phyloP scores from a whole-genome alignment of 345 rosid genomes.

The Psidium friedrichsthalianum region DNA sequence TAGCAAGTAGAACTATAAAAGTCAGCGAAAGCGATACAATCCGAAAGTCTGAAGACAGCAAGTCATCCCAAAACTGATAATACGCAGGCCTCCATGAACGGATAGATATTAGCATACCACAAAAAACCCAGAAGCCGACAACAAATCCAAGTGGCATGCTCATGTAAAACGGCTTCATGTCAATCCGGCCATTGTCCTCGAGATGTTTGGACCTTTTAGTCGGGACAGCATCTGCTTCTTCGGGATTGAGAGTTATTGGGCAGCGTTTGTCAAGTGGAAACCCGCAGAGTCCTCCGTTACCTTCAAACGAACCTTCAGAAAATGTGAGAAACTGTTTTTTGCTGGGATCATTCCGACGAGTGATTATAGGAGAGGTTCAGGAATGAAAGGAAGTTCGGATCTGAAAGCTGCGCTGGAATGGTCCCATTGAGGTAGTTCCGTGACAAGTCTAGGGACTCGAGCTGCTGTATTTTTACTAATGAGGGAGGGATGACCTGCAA shows the following conservation, averaged over 20 bases:
- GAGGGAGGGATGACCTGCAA: constrained; percentile 14
- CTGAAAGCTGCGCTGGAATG: constrained; percentile 15
- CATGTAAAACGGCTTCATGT: too few relatives aligned
- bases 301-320: constrained; percentile 6
- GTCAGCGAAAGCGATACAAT: neutral
- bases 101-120: neutral
- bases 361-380: constrained; percentile 31
- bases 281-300: constrained; percentile 29
- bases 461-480: constrained; percentile 15
- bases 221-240: neutral
- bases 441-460: constrained; percentile 14
- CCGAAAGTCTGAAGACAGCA: neutral
- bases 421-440: constrained; percentile 17
- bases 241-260: neutral
- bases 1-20: neutral
- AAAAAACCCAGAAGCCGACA: neutral
- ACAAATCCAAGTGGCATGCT: neutral
- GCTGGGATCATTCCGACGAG: constrained; percentile 21
- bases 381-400: constrained; percentile 13
- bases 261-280: constrained; percentile 1
- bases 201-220: too few relatives aligned
- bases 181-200: too few relatives aligned
- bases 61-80: neutral
- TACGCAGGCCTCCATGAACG: neutral
- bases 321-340: constrained; percentile 19